Conservation (phyloP, 2,329 filamentous ascomycete genomes). For the Fusarium hostae region DNA sequence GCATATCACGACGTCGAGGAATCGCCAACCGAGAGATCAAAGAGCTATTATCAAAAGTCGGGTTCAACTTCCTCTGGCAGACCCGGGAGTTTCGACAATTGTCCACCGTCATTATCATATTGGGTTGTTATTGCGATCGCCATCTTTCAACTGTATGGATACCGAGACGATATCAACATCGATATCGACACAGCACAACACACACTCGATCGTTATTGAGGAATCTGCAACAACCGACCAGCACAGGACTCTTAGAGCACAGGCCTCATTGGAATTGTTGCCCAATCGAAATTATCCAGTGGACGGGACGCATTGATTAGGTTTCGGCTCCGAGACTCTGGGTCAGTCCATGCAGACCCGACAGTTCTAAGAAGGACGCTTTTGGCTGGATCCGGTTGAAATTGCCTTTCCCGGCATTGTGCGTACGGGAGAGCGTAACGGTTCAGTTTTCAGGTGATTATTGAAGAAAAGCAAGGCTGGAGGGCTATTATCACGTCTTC, state of each 20-base stretch:
- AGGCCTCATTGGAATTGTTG: neutral
- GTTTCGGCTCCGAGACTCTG: constrained; percentile 23
- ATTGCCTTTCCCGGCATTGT: constrained; percentile 14
- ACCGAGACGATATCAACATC: neutral
- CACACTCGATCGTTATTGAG: neutral
- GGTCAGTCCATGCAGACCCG: constrained; percentile 8
- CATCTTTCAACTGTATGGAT: neutral
- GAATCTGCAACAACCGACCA: neutral
- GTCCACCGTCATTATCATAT: neutral
- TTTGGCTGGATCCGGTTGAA: constrained; percentile 25
- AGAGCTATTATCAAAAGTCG: neutral
- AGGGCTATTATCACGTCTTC: constrained; percentile 36
- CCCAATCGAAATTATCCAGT: constrained; percentile 1
- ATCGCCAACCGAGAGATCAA: neutral
- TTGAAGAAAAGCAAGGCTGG: constrained; percentile 25
- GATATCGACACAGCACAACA: neutral
- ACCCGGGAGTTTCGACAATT: neutral
- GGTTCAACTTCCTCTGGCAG: neutral
- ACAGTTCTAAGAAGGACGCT: constrained; percentile 9
- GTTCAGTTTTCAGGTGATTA: neutral
- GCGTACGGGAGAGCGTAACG: neutral
- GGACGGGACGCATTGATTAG: constrained; percentile 1
- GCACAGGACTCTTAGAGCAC: neutral
- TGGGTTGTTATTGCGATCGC: neutral
- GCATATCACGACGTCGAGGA: constrained; percentile 14